Conservation (phyloP, 2,329 filamentous ascomycete genomes). For the Truncatella angustata region DNA sequence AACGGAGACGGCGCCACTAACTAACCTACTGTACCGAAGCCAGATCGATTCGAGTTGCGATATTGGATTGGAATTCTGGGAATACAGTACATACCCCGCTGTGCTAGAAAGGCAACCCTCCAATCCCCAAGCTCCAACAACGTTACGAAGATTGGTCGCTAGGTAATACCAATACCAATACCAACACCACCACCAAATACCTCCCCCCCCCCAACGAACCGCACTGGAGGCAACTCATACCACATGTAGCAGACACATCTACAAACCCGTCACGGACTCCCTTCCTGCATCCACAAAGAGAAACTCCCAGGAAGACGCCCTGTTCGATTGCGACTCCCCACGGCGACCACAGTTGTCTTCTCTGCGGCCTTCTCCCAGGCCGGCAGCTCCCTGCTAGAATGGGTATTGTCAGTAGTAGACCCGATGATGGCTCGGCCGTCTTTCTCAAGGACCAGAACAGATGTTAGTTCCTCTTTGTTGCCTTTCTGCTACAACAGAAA, state of each 20-base stretch:
- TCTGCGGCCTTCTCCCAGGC: slow-evolving; percentile 24
- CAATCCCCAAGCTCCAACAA: neutral
- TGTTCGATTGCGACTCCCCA: slow-evolving; percentile 1
- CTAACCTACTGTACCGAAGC: no score
- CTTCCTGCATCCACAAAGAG: neutral
- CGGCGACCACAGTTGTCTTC: slow-evolving; percentile 2
- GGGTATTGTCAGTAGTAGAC: slow-evolving; percentile 88
- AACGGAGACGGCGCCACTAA: slow-evolving; percentile 3
- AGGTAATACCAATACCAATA: no score
- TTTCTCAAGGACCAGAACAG: slow-evolving; percentile 89
- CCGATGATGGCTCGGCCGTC: slow-evolving; percentile 76
- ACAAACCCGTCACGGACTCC: neutral
- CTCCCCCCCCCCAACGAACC: neutral
- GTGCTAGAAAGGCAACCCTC: slow-evolving; percentile 7
- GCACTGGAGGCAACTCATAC: slow-evolving; percentile 3
- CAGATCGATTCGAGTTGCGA: slow-evolving; percentile 7
- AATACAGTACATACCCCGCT: no score
- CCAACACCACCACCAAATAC: neutral
- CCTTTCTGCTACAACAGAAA: slow-evolving; percentile 2
- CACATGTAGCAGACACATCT: neutral
- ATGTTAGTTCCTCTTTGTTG: slow-evolving; percentile 62
- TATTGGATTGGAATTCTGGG: no score
- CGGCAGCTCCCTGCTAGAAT: slow-evolving; percentile 53
- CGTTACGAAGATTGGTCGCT: slow-evolving; percentile 6
- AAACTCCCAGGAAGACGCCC: neutral